Evolutionary conservation across 2,329 filamentous ascomycete genomes (phyloP), one percentile per base, ranked within the genome.

Genomic region (Botryotinia calthae): DNA sequence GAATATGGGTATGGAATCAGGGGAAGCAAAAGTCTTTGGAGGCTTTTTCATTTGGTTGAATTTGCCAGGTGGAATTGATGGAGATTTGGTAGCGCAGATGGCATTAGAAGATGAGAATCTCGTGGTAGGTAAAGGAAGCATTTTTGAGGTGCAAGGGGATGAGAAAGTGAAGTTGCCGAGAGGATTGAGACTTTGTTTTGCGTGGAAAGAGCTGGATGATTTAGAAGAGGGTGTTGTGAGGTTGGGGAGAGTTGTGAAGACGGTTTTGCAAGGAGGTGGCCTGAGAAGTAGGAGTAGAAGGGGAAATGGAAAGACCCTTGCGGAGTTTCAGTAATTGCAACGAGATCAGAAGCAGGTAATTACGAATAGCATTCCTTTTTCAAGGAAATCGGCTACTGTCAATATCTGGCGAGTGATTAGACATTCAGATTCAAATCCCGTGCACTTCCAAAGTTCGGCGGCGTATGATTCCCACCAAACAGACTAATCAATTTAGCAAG

Each of bases 21-120:
- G 1, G 80, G 83, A 72, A 81, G 84, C 48, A 80, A 83, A 5
- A 25, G 81, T 90, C 4, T 91, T 90, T 44, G 94, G 94, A 0
- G 94, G 94, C 0, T 97, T 95, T 80, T 97, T 97, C 81, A 84
- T 97, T 65, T 97, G 94, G 94, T 82, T 97, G 40, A 86, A 85
- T 1, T 81, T 97, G 7, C 90, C 90, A 0, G 75, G 81, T 2
- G 81, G 75, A 72, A 62, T 84, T 4, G 82, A 91, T 71, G 84
- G 85, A 14, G 89, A 86, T 51, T 82, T 82, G 46, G 84, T 86
- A 12, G 83, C 94, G 46, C 87, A 88, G 10, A 84, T 84, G 56
- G 90, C 90, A 25, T 83, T 86, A 78, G 82, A 84, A 34, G 87
- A 91, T 71, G 90, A 92, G 81, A 88, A 89, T 64, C 81, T 97